These are phyloP conservation scores for Termitomyces bulborhizus DNA, from an alignment of 768 basidiomycete genomes.

Conservation along the genomic window DNA sequence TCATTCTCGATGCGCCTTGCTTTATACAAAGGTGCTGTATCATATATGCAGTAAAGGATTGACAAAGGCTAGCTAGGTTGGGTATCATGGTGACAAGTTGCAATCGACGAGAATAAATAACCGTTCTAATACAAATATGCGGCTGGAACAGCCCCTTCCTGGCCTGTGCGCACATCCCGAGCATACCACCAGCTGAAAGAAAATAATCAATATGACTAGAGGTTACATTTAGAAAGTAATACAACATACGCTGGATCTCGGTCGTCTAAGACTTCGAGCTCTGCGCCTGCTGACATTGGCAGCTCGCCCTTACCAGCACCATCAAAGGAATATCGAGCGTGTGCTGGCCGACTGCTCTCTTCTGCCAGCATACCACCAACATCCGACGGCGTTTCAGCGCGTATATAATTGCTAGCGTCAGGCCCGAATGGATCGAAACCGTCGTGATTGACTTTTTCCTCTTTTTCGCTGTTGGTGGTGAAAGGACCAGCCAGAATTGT, in stretches of 20 bases:
- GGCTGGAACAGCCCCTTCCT: constrained; percentile 87
- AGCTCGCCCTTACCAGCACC: constrained; percentile 76
- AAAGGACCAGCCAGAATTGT: constrained; percentile 62
- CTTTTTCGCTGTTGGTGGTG: constrained; percentile 44
- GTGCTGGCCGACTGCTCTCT: constrained; percentile 67
- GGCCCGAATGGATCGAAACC: constrained; percentile 58
- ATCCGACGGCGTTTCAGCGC: constrained; percentile 79
- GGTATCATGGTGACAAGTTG: constrained; percentile 18
- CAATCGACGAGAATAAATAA: constrained; percentile 28
- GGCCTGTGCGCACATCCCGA: constrained; percentile 70
- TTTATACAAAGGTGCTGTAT: neutral
- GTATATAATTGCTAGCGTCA: constrained; percentile 71
- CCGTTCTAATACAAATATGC: constrained; percentile 77
- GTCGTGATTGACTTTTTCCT: constrained; percentile 34
- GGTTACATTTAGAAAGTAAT: neutral
- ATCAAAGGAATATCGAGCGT: constrained; percentile 81
- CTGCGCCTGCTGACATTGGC: constrained; percentile 57
- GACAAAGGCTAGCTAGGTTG: constrained; percentile 10
- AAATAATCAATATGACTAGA: neutral
- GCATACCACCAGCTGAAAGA: constrained; percentile 88
- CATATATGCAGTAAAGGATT: constrained; percentile 5
- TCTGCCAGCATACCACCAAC: constrained; percentile 58
- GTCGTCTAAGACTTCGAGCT: constrained; percentile 76
- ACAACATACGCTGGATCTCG: constrained; percentile 67
- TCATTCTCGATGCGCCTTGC: neutral